phyloP scores from a whole-genome alignment of 2,329 filamentous ascomycete genomes.

The Botrytis hyacinthi region DNA sequence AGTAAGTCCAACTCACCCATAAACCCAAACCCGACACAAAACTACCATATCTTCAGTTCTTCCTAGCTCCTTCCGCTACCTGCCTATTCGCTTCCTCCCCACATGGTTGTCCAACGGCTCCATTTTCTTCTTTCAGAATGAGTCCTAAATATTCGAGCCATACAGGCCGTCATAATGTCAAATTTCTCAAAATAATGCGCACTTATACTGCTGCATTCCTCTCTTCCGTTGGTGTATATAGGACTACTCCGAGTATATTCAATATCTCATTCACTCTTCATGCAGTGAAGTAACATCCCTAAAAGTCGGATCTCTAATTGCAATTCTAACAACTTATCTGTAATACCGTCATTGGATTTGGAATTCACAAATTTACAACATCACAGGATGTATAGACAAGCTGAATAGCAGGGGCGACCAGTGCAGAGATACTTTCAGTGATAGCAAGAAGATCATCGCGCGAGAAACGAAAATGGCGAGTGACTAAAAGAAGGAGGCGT shows the following conservation, averaged over 20 bases:
- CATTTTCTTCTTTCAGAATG: not conserved
- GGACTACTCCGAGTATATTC: not conserved
- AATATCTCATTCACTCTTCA: not conserved
- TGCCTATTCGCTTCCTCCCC: not conserved
- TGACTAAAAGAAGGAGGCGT: not conserved
- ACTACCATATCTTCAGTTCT: not conserved
- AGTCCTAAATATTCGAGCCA: not conserved
- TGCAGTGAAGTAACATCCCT: not conserved
- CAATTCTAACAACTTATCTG: not conserved
- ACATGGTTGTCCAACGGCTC: not conserved
- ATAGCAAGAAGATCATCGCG: slow-evolving; percentile 50
- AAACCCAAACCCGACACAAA: not conserved
- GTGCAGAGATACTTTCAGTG: not conserved
- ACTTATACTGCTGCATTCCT: not conserved
- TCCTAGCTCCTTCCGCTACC: not conserved
- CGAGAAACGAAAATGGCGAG: not conserved
- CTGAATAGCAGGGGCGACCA: not conserved
- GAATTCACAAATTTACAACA: not conserved
- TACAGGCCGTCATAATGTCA: too few relatives aligned
- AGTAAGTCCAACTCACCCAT: not conserved
- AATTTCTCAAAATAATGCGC: too few relatives aligned
- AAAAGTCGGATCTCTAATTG: not conserved
- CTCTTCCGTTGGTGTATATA: not conserved
- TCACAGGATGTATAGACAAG: not conserved
- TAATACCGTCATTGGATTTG: not conserved